Percentiles rank a stretch among this genome's conserved stretches.
Evolutionary conservation across 23 red algal species (phyloP).

Genomic region (Gracilaria gracilis): DNA sequence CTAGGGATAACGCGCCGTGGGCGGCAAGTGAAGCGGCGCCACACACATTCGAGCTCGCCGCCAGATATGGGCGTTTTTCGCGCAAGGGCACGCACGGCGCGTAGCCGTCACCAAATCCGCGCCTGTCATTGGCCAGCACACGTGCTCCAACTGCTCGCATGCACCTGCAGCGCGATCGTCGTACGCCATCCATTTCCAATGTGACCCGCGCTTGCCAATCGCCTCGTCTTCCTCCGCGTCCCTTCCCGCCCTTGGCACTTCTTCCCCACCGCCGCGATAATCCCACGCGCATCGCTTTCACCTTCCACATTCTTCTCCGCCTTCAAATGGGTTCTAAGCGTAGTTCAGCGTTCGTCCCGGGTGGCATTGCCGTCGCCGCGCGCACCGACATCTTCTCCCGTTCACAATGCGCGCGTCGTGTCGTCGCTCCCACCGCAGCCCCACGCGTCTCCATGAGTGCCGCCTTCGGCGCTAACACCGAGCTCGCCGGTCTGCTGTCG

Average conservation of each 20-base stretch:
- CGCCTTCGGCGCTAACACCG: slow-evolving; percentile 11
- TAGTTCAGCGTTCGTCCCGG: neutral
- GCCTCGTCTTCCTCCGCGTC: too few relatives aligned
- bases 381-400: neutral
- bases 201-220: too few relatives aligned
- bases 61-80: neutral
- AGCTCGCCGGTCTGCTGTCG: slow-evolving; percentile 14
- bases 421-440: neutral
- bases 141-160: neutral
- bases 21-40: neutral
- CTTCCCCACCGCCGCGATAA: too few relatives aligned
- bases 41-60: neutral
- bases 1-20: neutral
- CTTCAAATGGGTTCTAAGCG: neutral
- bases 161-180: too few relatives aligned
- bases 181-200: neutral
- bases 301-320: too few relatives aligned
- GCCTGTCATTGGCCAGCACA: neutral
- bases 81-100: neutral
- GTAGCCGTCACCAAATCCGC: too few relatives aligned
- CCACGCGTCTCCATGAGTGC: slow-evolving; percentile 6
- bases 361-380: slow-evolving; percentile 14
- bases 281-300: too few relatives aligned
- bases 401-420: neutral
- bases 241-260: too few relatives aligned